phyloP scores from a whole-genome alignment of 192 early-diverging fungal genomes.

The Mortierella claussenii region DNA sequence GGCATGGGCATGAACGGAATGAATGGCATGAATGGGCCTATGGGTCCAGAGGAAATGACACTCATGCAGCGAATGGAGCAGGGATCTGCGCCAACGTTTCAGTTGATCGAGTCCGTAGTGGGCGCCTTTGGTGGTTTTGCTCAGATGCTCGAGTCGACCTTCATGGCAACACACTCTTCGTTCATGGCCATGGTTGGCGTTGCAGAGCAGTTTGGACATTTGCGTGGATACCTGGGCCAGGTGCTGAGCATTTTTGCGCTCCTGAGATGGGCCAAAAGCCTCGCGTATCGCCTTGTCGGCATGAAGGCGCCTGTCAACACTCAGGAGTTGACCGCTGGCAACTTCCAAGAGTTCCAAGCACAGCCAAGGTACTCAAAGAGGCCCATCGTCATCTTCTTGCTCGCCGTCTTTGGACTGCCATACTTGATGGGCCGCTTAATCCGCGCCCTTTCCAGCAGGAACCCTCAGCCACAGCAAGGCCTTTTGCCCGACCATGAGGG shows the following conservation, averaged over 20 bases:
- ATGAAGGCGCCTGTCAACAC: slow-evolving; percentile 74
- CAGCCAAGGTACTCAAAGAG: slow-evolving; percentile 63
- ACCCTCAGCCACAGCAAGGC: slow-evolving; percentile 47
- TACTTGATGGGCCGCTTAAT: slow-evolving; percentile 93
- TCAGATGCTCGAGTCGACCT: slow-evolving; percentile 98
- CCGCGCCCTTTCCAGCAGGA: slow-evolving; percentile 70
- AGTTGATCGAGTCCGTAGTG: slow-evolving; percentile 92
- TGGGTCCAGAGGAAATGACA: slow-evolving; percentile 73
- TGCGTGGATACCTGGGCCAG: slow-evolving; percentile 86
- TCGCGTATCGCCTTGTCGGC: slow-evolving; percentile 75
- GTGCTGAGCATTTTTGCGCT: slow-evolving; percentile 85
- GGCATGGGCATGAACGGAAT: slow-evolving; percentile 52
- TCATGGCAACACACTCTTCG: slow-evolving; percentile 93
- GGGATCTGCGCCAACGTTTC: slow-evolving; percentile 91
- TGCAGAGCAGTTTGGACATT: slow-evolving; percentile 96
- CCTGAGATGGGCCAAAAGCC: slow-evolving; percentile 72
- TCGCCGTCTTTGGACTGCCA: slow-evolving; percentile 89
- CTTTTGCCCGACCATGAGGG: slow-evolving; percentile 49
- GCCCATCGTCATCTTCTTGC: slow-evolving; percentile 85
- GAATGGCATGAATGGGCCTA: slow-evolving; percentile 64
- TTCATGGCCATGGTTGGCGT: slow-evolving; percentile 98
- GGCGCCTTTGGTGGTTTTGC: slow-evolving; percentile 97
- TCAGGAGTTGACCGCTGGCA: slow-evolving; percentile 73
- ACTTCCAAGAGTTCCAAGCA: slow-evolving; percentile 83
- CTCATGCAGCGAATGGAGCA: slow-evolving; percentile 89